Conservation (phyloP, 257 asterid species). For the Nemophila menziesii region DNA sequence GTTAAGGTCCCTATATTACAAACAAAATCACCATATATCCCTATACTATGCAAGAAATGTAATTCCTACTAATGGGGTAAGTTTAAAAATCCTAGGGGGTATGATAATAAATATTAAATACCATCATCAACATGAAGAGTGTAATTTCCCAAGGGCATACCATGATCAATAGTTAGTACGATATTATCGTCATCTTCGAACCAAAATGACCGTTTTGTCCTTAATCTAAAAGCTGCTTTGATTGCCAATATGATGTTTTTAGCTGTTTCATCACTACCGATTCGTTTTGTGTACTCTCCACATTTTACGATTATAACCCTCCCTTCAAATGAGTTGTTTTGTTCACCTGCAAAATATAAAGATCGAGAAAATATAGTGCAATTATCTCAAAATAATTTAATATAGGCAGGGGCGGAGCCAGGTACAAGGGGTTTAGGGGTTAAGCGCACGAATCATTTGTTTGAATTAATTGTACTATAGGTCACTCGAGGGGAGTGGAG, state of each 20-base stretch:
- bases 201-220: slow-evolving; percentile 77
- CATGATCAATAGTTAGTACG: slow-evolving; percentile 62
- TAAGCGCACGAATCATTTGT: too few relatives aligned
- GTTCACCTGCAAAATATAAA: slow-evolving; percentile 36
- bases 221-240: slow-evolving; percentile 56
- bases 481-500: too few relatives aligned
- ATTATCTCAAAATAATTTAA: too few relatives aligned
- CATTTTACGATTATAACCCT: slow-evolving; percentile 60
- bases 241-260: slow-evolving; percentile 69
- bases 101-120: too few relatives aligned
- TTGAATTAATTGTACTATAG: too few relatives aligned
- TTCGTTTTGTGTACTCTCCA: slow-evolving; percentile 53
- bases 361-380: not conserved
- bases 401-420: not conserved
- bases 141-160: slow-evolving; percentile 78
- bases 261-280: slow-evolving; percentile 59
- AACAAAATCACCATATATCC: too few relatives aligned
- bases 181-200: slow-evolving; percentile 68
- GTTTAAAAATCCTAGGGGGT: too few relatives aligned
- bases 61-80: too few relatives aligned
- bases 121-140: slow-evolving; percentile 83
- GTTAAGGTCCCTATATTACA: too few relatives aligned
- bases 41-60: too few relatives aligned
- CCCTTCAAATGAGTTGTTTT: slow-evolving; percentile 43
- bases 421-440: not conserved